These are phyloP conservation scores for Sisymbrium irio DNA, from an alignment of 345 rosid species.

Conservation along the genomic window DNA sequence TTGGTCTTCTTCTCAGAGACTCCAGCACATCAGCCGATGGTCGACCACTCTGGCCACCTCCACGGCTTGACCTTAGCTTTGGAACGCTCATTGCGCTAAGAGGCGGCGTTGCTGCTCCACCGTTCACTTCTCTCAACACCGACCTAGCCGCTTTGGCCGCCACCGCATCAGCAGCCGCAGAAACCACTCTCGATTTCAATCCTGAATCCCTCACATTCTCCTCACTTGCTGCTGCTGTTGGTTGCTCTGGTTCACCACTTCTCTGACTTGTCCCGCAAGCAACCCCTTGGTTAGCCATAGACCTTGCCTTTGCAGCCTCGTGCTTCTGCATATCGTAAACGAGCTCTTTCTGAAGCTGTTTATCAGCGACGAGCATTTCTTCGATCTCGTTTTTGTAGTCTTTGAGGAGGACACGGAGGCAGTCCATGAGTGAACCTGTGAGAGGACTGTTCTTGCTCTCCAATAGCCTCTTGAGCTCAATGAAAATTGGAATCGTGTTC, in stretches of 20 bases:
- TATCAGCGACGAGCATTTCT: slow-evolving; percentile 86
- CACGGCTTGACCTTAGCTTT: slow-evolving; percentile 52
- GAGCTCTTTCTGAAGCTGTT: slow-evolving; percentile 94
- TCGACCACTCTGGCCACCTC: slow-evolving; percentile 41
- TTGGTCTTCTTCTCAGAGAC: slow-evolving; percentile 70
- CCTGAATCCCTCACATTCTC: slow-evolving; percentile 19
- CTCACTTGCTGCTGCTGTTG: slow-evolving; percentile 22
- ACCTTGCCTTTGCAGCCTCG: slow-evolving; percentile 63
- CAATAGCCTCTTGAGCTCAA: slow-evolving; percentile 82
- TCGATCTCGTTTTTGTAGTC: slow-evolving; percentile 95
- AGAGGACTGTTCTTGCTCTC: slow-evolving; percentile 94
- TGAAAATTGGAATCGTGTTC: slow-evolving; percentile 92
- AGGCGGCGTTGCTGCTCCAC: slow-evolving; percentile 59
- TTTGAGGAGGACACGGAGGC: slow-evolving; percentile 78
- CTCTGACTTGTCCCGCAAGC: slow-evolving; percentile 40
- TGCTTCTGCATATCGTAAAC: slow-evolving; percentile 86
- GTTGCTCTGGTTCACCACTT: slow-evolving; percentile 16
- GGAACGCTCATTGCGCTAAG: slow-evolving; percentile 72
- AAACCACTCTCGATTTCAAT: slow-evolving; percentile 44
- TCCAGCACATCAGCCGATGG: slow-evolving; percentile 58
- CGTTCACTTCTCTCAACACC: slow-evolving; percentile 67
- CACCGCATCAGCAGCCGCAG: slow-evolving; percentile 66
- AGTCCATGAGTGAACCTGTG: slow-evolving; percentile 89
- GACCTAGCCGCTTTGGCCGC: slow-evolving; percentile 66
- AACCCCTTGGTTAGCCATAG: slow-evolving; percentile 50